Evolutionary conservation across 2,329 filamentous ascomycete species (phyloP), one percentile per base, ranked within the genome.

Genomic region (Anisogramma anomala): DNA sequence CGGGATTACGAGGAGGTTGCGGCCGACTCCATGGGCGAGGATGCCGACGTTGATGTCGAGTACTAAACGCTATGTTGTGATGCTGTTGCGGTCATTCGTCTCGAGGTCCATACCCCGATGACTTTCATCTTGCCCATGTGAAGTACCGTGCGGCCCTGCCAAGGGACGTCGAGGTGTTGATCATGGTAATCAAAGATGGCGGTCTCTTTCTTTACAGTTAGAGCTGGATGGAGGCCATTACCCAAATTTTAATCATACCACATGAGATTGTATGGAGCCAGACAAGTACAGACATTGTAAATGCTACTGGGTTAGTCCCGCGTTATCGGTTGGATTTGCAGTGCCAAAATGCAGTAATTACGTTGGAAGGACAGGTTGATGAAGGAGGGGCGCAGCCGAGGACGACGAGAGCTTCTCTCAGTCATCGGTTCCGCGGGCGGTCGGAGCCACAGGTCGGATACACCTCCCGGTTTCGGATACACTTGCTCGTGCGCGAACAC

Each of bases 1-100:
- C 82, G 88, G 55, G 89, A 98, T 65, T 98, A 98, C 71, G 89
- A 95, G 71, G 91, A 98, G 71, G 91, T 96, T 60, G 89, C 87
- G 51, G 85, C 86, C 58, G 89, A 96, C 68, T 94, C 87, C 49
- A 68, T 94, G 56, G 88, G 88, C 61, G 84, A 79, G 50, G 88
- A 93, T 56, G 85, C 88, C 59, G 81, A 77, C 58, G 69, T 74
- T 54, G 87, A 93, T 68, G 84, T 84, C 52, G 89, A 95, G 77
- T 94, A 95, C 75, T 94, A 93, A 60, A 53, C 33, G 39, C 31
- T 44, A 30, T 33, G 41, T 38, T 36, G 41, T 46, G 30, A 42
- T 49, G 42, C 23, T 28, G 34, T 9, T 23, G 22, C 22, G 22
- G 9, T 23, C 38, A 36, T 36, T 28, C 41, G 25, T 44, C 30